phyloP scores from a whole-genome alignment of 2,329 filamentous ascomycete genomes.

The Penicillium sp. region DNA sequence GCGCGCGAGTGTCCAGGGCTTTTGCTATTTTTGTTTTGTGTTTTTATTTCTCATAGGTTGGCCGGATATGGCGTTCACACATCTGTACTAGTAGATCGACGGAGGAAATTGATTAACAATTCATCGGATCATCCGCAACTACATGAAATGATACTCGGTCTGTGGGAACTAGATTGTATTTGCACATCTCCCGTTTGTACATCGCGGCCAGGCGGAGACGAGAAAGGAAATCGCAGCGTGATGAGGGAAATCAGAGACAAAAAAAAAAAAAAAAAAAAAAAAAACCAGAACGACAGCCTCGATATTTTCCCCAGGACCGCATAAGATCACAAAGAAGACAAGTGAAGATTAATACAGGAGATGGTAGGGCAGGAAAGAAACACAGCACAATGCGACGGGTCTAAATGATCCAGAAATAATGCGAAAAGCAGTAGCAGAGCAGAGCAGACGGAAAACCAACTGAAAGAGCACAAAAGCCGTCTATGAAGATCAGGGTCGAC shows the following conservation, averaged over 20 bases:
- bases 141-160: no score
- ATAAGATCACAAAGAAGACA: constrained; percentile 12
- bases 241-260: constrained; percentile 2
- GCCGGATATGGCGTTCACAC: not conserved
- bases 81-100: constrained; percentile 7
- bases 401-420: constrained; percentile 13
- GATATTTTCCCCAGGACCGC: constrained; percentile 1
- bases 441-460: not conserved
- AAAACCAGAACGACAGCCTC: constrained; percentile 3
- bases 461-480: constrained; percentile 10
- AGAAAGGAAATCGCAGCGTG: constrained; percentile 5
- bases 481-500: constrained; percentile 12
- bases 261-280: constrained; percentile 8
- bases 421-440: constrained; percentile 1
- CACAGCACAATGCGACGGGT: constrained; percentile 13
- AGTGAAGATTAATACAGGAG: constrained; percentile 20
- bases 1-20: no score
- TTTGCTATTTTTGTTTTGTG: no score
- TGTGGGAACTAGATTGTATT: constrained; percentile 6
- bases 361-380: constrained; percentile 7
- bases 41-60: not conserved
- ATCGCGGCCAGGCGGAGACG: constrained; percentile 7
- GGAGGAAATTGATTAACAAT: not conserved
- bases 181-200: constrained; percentile 20
- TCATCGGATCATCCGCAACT: not conserved